Evolutionary conservation across 2,329 filamentous ascomycete species (phyloP), one percentile per base, ranked within the genome.

Genomic region (Colletotrichum viniferum): DNA sequence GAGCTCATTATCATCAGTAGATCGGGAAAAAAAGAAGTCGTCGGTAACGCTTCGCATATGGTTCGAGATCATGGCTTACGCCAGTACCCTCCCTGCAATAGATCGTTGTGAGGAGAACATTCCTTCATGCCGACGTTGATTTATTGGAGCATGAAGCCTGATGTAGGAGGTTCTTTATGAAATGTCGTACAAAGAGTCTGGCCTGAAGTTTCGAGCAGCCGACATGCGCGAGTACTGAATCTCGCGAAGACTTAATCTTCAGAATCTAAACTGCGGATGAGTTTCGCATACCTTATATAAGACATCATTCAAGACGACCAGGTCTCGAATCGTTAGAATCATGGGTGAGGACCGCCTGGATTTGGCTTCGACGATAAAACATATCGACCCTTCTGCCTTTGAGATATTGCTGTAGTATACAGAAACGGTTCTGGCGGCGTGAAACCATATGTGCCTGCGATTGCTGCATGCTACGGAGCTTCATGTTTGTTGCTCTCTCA

Each of bases 1-100:
- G 43, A 48, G 0, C 9, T 48, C 4, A 13, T 4, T 21, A n/a
- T 48, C 4, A 48, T 0, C 0, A 4, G 38, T 7, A n/a, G 0
- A 13, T n/a, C 9, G 5, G 5, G 7, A 21, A 48, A 48, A 1
- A 6, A 48, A 5, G n/a, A 48, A 13, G 43, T n/a, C 43, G 5
- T 13, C n/a, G n/a, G n/a, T 7, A 2, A 21, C 10, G 5, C 43
- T 13, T 48, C 10, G n/a, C 10, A 3, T 7, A 21, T 52, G 10
- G 0, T 12, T 21, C 3, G 43, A 7, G 10, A 52, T 21, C n/a
- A 1, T 13, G 43, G 43, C 2, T 52, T 21, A 13, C 10, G 0
- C 21, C n/a, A 52, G 43, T 52, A 5, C 10, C 10, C 5, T 21
- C n/a, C 3, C n/a, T 48, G 38, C 30, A 32, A 32, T 32, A 10